Evolutionary conservation across 2,329 filamentous ascomycete genomes (phyloP).

Genomic region (Phoma sp.): DNA sequence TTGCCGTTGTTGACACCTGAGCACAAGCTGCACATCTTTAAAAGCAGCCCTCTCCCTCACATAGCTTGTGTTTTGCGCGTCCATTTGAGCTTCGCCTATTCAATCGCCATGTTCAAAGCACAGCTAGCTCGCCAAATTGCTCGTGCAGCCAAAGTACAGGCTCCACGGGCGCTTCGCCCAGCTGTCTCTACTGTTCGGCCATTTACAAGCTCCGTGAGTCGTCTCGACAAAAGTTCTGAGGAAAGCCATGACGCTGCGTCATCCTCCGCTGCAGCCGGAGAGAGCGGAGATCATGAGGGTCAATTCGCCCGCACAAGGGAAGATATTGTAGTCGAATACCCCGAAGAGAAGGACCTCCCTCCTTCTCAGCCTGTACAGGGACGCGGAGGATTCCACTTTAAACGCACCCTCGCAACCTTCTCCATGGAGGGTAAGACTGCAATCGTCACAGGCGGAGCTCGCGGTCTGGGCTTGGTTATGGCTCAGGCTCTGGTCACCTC

Average conservation of each 20-base stretch:
- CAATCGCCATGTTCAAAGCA: slow-evolving; percentile 41
- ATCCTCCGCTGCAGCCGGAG: slow-evolving; percentile 46
- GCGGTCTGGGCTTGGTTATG: slow-evolving; percentile 90
- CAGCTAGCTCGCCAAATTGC: slow-evolving; percentile 40
- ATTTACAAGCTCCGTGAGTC: slow-evolving; percentile 37
- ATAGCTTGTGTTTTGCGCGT: background rate
- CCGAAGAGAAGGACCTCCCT: slow-evolving; percentile 74
- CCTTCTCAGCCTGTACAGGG: slow-evolving; percentile 73
- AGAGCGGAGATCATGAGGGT: slow-evolving; percentile 62
- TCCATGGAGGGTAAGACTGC: slow-evolving; percentile 83
- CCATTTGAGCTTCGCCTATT: background rate
- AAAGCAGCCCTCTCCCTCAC: slow-evolving; percentile 8
- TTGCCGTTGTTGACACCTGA: slow-evolving; percentile 22
- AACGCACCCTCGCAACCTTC: slow-evolving; percentile 84
- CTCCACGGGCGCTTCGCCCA: slow-evolving; percentile 35
- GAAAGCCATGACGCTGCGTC: slow-evolving; percentile 43
- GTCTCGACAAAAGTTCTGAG: slow-evolving; percentile 34
- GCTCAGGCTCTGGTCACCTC: slow-evolving; percentile 88
- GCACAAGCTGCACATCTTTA: slow-evolving; percentile 13
- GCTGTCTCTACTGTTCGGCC: slow-evolving; percentile 28
- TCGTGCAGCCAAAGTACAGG: slow-evolving; percentile 34
- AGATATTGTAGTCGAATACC: slow-evolving; percentile 78
- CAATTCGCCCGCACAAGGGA: slow-evolving; percentile 81
- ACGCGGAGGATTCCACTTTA: slow-evolving; percentile 79
- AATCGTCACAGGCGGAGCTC: slow-evolving; percentile 87